phyloP scores from a whole-genome alignment of 139 green algal genomes.

The Mychonastes homosphaera region DNA sequence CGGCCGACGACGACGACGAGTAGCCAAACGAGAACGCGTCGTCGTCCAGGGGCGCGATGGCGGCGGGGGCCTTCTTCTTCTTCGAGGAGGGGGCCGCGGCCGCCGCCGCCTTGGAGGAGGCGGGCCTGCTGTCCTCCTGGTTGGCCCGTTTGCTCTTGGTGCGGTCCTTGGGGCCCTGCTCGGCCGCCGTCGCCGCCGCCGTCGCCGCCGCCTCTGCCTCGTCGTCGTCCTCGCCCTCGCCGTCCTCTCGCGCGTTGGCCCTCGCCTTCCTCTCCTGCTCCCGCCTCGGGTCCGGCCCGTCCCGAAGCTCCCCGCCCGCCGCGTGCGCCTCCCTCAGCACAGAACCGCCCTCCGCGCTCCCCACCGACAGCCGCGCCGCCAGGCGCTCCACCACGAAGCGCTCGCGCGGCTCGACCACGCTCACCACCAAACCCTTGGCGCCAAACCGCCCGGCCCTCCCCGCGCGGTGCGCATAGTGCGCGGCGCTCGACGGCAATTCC shows the following conservation, averaged over 20 bases:
- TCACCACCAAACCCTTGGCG: slow-evolving; percentile 56
- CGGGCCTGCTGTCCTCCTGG: too few species aligned
- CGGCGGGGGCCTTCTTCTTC: background rate
- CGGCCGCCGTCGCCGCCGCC: background rate
- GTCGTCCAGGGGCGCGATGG: background rate
- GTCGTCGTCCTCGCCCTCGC: background rate
- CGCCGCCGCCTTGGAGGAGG: background rate
- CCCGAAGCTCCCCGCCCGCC: slow-evolving; percentile 14
- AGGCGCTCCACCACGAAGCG: slow-evolving; percentile 69
- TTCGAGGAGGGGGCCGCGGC: background rate
- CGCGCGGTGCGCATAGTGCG: slow-evolving; percentile 81
- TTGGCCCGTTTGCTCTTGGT: background rate
- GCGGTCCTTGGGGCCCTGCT: background rate
- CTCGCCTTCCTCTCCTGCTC: too few species aligned
- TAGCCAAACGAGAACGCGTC: too few species aligned
- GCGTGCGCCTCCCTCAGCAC: slow-evolving; percentile 26
- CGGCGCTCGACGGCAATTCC: slow-evolving; percentile 71
- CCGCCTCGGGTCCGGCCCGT: slow-evolving; percentile 15
- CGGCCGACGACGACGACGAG: too few species aligned
- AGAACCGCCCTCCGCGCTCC: slow-evolving; percentile 28
- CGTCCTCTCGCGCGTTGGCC: too few species aligned
- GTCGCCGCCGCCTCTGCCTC: slow-evolving; percentile 1
- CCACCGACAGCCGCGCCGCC: slow-evolving; percentile 38
- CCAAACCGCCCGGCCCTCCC: slow-evolving; percentile 70
- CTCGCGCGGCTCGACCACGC: slow-evolving; percentile 46